Conservation (phyloP, 2,329 filamentous ascomycete genomes). For the Paracoccidioides lutzii region DNA sequence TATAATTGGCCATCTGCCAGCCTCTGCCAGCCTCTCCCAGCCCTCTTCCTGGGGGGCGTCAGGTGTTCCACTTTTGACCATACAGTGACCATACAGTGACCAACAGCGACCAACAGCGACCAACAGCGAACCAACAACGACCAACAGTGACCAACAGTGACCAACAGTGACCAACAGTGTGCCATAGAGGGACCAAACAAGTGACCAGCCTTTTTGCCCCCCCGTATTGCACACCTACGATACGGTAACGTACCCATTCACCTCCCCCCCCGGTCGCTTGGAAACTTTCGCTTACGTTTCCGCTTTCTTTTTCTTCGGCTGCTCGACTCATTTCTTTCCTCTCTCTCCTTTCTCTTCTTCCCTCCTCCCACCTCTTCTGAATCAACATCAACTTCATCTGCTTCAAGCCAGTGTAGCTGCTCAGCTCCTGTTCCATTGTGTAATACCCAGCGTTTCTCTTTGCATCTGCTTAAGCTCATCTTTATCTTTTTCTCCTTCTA, state of each 20-base stretch:
- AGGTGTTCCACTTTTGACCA: too few species aligned
- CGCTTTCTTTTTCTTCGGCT: conserved; percentile 12
- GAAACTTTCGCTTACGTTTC: conserved; percentile 13
- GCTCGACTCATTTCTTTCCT: conserved; percentile 15
- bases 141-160: too few species aligned
- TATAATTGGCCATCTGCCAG: too few species aligned
- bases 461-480: conserved; percentile 18
- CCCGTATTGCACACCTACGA: not conserved
- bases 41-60: too few species aligned
- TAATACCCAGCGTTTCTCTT: conserved; percentile 28
- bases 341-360: conserved; percentile 16
- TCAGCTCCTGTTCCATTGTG: conserved; percentile 19
- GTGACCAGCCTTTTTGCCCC: too few species aligned
- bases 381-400: conserved; percentile 14
- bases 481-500: conserved; percentile 6
- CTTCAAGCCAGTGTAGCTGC: conserved; percentile 9
- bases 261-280: not conserved
- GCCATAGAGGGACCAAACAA: too few species aligned
- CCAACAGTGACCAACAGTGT: too few species aligned
- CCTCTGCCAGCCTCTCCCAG: too few species aligned
- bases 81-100: too few species aligned
- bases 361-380: conserved; percentile 14
- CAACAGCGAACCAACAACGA: too few species aligned
- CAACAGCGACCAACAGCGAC: too few species aligned
- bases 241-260: not conserved